Evolutionary conservation across 1,284 basidiomycete genomes (phyloP).

Genomic region (Bjerkandera adusta): DNA sequence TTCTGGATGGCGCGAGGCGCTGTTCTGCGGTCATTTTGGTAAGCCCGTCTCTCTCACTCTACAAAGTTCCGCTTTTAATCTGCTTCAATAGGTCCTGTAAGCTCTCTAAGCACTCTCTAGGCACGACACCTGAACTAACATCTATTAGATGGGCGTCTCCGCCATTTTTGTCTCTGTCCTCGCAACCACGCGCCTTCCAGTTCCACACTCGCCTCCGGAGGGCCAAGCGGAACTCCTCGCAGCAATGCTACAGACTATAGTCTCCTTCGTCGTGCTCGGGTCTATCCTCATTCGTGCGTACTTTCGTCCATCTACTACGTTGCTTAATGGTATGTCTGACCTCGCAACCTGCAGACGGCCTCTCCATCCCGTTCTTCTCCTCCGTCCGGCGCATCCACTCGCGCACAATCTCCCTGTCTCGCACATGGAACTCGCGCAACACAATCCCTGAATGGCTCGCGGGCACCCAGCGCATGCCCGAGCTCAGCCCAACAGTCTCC

Average conservation of each 20-base stretch:
- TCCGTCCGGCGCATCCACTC: conserved; percentile 65
- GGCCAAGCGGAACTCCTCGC: conserved; percentile 72
- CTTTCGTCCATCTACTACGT: background rate
- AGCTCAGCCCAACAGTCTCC: background rate
- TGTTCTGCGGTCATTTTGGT: conserved; percentile 90
- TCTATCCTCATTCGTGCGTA: conserved; percentile 78
- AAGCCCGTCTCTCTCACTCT: background rate
- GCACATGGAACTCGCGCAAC: conserved; percentile 26
- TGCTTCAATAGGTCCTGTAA: too few species aligned
- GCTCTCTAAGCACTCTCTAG: too few species aligned
- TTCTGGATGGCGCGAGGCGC: conserved; percentile 69
- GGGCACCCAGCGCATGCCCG: conserved; percentile 31
- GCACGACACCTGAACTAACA: conserved; percentile 3
- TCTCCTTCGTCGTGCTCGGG: conserved; percentile 79
- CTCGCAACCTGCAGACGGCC: conserved; percentile 54
- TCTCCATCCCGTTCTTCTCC: conserved; percentile 87
- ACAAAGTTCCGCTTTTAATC: background rate
- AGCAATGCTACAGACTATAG: conserved; percentile 75
- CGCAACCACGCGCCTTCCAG: conserved; percentile 66
- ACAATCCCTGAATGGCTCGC: conserved; percentile 49
- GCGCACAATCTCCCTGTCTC: conserved; percentile 40
- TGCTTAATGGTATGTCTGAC: background rate
- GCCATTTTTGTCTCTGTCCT: conserved; percentile 85
- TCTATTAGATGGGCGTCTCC: conserved; percentile 67
- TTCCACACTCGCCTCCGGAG: conserved; percentile 55